Percentiles rank a stretch among this genome's conserved stretches.
phyloP scores from a whole-genome alignment of 768 basidiomycete genomes.

The Leccinum sublutescens region DNA sequence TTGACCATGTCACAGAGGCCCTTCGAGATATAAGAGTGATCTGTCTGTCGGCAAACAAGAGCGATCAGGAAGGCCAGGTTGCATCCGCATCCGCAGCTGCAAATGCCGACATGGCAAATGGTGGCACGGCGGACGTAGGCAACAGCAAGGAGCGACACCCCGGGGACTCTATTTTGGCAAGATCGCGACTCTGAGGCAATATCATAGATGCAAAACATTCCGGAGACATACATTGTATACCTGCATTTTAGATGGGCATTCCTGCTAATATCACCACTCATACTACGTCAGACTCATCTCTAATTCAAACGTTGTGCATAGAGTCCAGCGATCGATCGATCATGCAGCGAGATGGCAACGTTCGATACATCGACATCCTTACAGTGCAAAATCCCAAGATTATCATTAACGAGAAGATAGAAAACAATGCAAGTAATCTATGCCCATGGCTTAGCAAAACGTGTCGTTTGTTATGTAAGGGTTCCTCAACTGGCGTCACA shows the following conservation, averaged over 20 bases:
- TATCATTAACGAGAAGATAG: not conserved
- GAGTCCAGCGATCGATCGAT: not conserved
- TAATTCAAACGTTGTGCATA: not conserved
- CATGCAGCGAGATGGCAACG: not conserved
- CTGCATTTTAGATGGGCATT: not conserved
- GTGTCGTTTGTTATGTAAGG: not conserved
- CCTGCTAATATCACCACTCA: slow-evolving; percentile 11
- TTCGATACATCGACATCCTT: not conserved
- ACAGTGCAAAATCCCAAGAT: not conserved
- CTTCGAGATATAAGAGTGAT: slow-evolving; percentile 67
- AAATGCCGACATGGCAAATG: not conserved
- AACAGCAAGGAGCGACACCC: not conserved
- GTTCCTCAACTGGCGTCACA: not conserved
- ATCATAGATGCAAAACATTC: not conserved
- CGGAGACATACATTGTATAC: not conserved
- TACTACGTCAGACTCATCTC: not conserved
- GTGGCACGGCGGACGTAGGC: not conserved
- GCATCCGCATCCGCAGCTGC: not conserved
- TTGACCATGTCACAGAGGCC: slow-evolving; percentile 56
- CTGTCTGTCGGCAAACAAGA: slow-evolving; percentile 32
- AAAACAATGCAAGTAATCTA: not conserved
- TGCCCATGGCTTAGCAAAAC: not conserved
- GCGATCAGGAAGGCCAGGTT: slow-evolving; percentile 6
- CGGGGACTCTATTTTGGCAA: slow-evolving; percentile 10
- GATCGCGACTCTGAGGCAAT: slow-evolving; percentile 17